Base-by-base conservation (phyloP, 352 stramenopile species). In the Globisporangium nodosum region DNA sequence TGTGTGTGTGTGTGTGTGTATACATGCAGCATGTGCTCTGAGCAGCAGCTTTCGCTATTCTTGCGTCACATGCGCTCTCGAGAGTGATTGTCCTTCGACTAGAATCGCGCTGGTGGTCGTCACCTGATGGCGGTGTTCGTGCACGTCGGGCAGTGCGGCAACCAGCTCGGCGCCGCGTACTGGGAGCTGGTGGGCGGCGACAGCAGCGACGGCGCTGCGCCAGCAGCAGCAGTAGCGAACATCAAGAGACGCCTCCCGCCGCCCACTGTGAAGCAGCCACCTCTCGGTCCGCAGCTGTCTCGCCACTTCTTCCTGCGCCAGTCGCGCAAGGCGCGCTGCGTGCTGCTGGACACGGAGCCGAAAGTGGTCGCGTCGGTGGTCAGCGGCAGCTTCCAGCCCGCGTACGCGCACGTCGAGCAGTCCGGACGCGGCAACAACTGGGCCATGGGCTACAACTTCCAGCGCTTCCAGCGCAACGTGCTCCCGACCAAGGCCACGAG, bases 351-450 rank as follows among this genome's bases (percentile, higher is more conserved):
- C 51, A 78, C 81, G 11, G 84, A 93, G 67, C 81, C 81, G 30
- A 93, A 91, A 64, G 84, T 87, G 48, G 70, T 91, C 35, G 67
- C 62, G 5, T 57, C 77, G 12, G 57, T 88, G 13, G 12, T 68
- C 43, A 20, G 11, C 11, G 49, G 27, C 37, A 49, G 13, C n/a
- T 71, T 81, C 27, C 57, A 66, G 31, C 76, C 81, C 3, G 71
- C 79, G 30, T 70, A 81, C 52, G 66, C 70, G 15, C 79, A 85
- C 50, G 69, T 77, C 39, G 79, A 91, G 51, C 81, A 91, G 40
- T 68, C 74, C 27, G 87, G 87, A 16, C 85, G 87, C 51, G 85
- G 81, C 52, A 96, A 96, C 61, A 95, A 95, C 69, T 96, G 87
- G 87, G 85, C 85, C 9, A 96, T 94, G 84, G 87, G 87, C 3